Evolutionary conservation across 1,139 yeast genomes (phyloP).

Genomic region (Nematodospora anomalae): DNA sequence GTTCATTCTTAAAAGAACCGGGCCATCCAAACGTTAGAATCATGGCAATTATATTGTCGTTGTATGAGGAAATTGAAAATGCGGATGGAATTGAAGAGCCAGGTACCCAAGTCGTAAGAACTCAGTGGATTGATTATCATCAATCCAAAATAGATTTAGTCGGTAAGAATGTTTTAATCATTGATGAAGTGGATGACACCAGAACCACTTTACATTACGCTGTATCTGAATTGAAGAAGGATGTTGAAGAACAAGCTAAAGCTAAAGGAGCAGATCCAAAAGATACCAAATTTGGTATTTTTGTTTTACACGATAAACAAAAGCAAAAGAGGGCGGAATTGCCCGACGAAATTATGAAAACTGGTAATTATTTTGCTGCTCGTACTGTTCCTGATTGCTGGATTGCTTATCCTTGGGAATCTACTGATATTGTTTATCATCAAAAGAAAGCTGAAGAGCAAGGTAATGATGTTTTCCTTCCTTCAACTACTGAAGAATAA

Average conservation of each 20-base stretch:
- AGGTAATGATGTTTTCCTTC: slow-evolving; percentile 53
- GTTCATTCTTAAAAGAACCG: slow-evolving; percentile 84
- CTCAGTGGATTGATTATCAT: slow-evolving; percentile 93
- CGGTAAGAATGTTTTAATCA: slow-evolving; percentile 79
- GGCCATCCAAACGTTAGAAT: slow-evolving; percentile 89
- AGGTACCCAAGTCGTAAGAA: slow-evolving; percentile 86
- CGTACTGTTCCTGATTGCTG: slow-evolving; percentile 88
- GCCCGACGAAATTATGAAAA: slow-evolving; percentile 61
- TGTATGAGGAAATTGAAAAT: slow-evolving; percentile 79
- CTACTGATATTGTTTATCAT: slow-evolving; percentile 85
- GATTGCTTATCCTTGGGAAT: slow-evolving; percentile 99
- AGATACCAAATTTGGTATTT: slow-evolving; percentile 77
- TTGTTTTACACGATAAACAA: slow-evolving; percentile 89
- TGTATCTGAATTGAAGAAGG: slow-evolving; percentile 81
- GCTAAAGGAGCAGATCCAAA: slow-evolving; percentile 49
- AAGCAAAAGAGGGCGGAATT: slow-evolving; percentile 84
- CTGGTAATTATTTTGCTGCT: slow-evolving; percentile 84
- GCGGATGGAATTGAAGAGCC: slow-evolving; percentile 50
- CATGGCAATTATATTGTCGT: slow-evolving; percentile 88
- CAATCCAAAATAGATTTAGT: slow-evolving; percentile 64
- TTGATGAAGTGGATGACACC: slow-evolving; percentile 95
- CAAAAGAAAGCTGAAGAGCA: slow-evolving; percentile 79
- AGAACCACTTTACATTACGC: slow-evolving; percentile 95
- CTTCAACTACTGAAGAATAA: slow-evolving; percentile 28
- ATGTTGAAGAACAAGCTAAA: slow-evolving; percentile 59